Evolutionary conservation across 768 basidiomycete species (phyloP), one percentile per base, ranked within the genome.

Genomic region (Tylopilus intermedius): DNA sequence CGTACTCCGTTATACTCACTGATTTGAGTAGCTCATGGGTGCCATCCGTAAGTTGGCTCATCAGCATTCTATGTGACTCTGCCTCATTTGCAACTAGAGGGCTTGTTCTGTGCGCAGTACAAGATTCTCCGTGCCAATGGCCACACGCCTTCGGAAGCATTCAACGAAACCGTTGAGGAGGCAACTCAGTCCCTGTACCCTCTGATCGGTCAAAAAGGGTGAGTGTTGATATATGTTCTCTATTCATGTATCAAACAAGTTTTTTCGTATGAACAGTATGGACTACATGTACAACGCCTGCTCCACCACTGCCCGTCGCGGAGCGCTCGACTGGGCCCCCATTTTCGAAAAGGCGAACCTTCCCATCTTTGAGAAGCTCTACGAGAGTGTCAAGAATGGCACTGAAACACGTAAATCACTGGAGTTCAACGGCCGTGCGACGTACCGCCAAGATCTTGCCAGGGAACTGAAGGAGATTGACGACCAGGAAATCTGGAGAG

Each of bases 131-230:
- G 94, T 68, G 89, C 87, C 67, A 95, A 95, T 69, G 94, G 94
- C 51, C 96, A 99, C 81, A 77, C 84, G 4, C 96, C 96, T 49
- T 98, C 95, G 40, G 96, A 99, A 71, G 94, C 94, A 45, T 98
- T 99, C 84, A 98, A 99, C 74, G 96, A 99, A 79, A 98, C 96
- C 54, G 96, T 98, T 56, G 96, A 98, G 74, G 96, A 98, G 76
- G 96, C 96, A n/a, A 98, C 95, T 40, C 94, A 99, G 69, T 95
- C 93, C 37, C 84, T 99, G 58, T 97, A 91, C 79, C 96, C 96
- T 55, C 73, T 99, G 71, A 93, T 99, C 65, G 96, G 95, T 60
- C 81, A 87, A 66, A 88, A 96, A 70, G 94, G 93, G 87, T 90
- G 70, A 50, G 83, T 67, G 7, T 49, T 32, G 6, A 14, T 33